Evolutionary conservation across 257 asterid genomes (phyloP), one percentile per base, ranked within the genome.

Genomic region (Nicotiana otophora): DNA sequence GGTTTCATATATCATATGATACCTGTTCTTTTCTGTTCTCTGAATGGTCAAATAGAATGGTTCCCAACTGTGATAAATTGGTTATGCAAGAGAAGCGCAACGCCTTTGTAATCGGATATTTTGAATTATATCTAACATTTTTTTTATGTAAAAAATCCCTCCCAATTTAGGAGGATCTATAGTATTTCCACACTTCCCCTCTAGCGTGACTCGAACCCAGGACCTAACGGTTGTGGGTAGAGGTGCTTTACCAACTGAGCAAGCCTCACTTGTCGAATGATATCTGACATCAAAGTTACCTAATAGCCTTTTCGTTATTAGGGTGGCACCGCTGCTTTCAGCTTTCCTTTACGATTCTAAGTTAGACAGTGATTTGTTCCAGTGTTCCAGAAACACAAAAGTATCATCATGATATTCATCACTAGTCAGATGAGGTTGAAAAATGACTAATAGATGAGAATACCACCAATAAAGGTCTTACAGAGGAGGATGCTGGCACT

Each of bases 371-470:
- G 9, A 15, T 51, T 48, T 15, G 80, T 74, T 74, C 51, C 80
- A 51, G 46, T 23, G 26, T 0, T 23, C 26, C 26, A 23, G 26
- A 51, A 74, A 74, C 80, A 48, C 55, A 23, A 61, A 51, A 54
- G 39, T 74, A 34, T 51, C 63, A 9, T 75, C 28, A 75, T 75
- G 28, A 75, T 48, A 75, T 10, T 74, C 63, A 75, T 48, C 63
- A 75, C 80, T 75, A 51, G 80, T 75, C 80, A 51, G 15, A 26
- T 75, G 80, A 75, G 62, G 46, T 51, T 48, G 63, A 23, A 51
- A 74, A 51, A 75, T 75, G 63, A 28, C 61, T 74, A 48, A 74
- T 74, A 74, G 61, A 26, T 26, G 42, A 74, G 79, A 23, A 23
- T 72, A 23, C 62, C 42, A 48, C 62, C 42, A 48, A 26, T 23